Evolutionary conservation across 192 early-diverging fungal species (phyloP).

Genomic region (Entrophospora sp.): DNA sequence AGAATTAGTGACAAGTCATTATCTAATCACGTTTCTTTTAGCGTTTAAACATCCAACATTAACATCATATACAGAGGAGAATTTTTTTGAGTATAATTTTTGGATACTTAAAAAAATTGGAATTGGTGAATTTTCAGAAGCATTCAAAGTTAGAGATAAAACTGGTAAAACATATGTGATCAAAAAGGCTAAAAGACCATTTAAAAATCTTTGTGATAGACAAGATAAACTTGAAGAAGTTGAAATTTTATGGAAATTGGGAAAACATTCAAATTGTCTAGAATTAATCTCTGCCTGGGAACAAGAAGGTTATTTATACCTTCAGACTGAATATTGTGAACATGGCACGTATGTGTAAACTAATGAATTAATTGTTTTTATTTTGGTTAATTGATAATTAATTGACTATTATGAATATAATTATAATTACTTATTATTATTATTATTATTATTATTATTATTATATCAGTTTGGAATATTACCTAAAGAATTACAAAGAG

Average conservation of each 20-base stretch:
- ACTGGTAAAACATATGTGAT: conserved; percentile 67
- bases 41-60: too few relatives aligned
- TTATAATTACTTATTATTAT: too few relatives aligned
- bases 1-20: too few relatives aligned
- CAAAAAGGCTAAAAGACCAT: conserved; percentile 67
- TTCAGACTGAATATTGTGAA: conserved; percentile 85
- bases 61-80: too few relatives aligned
- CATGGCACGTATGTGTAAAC: conserved; percentile 48
- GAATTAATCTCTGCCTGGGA: conserved; percentile 82
- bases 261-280: conserved; percentile 51
- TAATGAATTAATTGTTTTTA: not conserved
- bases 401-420: too few relatives aligned
- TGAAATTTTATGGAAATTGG: conserved; percentile 63
- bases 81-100: too few relatives aligned
- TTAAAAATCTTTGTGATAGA: conserved; percentile 63
- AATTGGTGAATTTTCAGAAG: conserved; percentile 80
- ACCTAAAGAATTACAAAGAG: conserved; percentile 25
- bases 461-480: too few relatives aligned
- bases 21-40: too few relatives aligned
- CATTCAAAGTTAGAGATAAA: conserved; percentile 63
- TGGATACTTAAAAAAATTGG: too few relatives aligned
- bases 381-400: conserved; percentile 4
- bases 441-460: too few relatives aligned
- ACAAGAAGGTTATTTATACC: conserved; percentile 75
- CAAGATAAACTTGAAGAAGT: conserved; percentile 71